A percentile compares a stretch with the other conserved stretches of the same genome.
Evolutionary conservation across 495 filamentous ascomycete genomes (phyloP).

Genomic region (Bacidia rubella): DNA sequence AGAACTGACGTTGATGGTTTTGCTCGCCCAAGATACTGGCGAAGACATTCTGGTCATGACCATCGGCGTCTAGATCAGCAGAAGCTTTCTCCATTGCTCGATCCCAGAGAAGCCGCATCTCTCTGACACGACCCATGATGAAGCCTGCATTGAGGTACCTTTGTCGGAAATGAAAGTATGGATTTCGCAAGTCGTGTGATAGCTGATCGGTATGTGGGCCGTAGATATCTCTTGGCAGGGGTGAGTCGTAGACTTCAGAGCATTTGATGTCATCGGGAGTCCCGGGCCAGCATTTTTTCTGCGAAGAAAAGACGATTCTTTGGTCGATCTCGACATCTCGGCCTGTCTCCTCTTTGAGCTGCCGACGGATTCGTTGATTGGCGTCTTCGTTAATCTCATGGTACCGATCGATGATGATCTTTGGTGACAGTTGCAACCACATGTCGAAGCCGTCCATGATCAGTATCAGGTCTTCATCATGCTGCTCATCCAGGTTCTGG

Average conservation of each 20-base stretch:
- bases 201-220: constrained; percentile 6
- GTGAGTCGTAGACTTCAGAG: constrained; percentile 2
- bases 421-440: constrained; percentile 7
- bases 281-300: constrained; percentile 10
- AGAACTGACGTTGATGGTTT: not conserved
- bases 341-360: not conserved
- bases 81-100: constrained; percentile 1
- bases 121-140: constrained; percentile 6
- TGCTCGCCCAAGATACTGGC: constrained; percentile 4
- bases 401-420: constrained; percentile 8
- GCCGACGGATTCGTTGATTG: not conserved
- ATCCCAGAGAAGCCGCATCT: constrained; percentile 1
- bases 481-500: not conserved
- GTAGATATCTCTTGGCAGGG: constrained; percentile 4
- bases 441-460: constrained; percentile 5
- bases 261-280: constrained; percentile 1
- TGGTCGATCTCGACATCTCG: not conserved
- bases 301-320: constrained; percentile 5
- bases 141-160: constrained; percentile 7
- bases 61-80: not conserved
- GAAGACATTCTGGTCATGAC: constrained; percentile 6
- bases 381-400: constrained; percentile 1
- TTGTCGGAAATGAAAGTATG: not conserved
- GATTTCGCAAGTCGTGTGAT: not conserved
- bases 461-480: constrained; percentile 6